Conservation (phyloP, 192 early-diverging fungal species). For the Linnemannia hyalina region DNA sequence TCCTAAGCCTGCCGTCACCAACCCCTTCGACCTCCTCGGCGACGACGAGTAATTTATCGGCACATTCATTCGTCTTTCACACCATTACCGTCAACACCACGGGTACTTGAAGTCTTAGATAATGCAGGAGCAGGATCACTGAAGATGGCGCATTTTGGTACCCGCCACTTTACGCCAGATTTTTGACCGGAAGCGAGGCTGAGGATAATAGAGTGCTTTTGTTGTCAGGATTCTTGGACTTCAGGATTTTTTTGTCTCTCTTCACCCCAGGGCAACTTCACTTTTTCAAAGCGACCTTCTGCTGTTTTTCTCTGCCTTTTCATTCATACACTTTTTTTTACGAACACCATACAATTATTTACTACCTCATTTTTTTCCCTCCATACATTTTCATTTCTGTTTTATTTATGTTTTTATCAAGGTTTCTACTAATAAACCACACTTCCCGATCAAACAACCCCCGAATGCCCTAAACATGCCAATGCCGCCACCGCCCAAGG, state of each 20-base stretch:
- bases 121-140: neutral
- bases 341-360: neutral
- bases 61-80: neutral
- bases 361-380: neutral
- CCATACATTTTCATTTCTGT: neutral
- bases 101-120: neutral
- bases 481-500: conserved; percentile 43
- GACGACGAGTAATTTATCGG: neutral
- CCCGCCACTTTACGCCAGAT: too few species aligned
- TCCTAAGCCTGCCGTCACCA: conserved; percentile 42
- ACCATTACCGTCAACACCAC: neutral
- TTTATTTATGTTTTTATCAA: neutral
- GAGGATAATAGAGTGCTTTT: neutral
- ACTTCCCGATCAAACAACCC: too few species aligned
- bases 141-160: neutral
- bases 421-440: neutral
- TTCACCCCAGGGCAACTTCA: neutral
- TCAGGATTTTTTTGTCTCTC: neutral
- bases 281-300: neutral
- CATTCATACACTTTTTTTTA: neutral
- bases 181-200: too few species aligned
- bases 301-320: neutral
- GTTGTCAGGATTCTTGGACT: neutral
- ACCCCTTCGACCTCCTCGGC: conserved; percentile 50
- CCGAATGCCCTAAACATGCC: conserved; percentile 7